Evolutionary conservation across 768 basidiomycete genomes (phyloP).

Genomic region (Pisolithus orientalis): DNA sequence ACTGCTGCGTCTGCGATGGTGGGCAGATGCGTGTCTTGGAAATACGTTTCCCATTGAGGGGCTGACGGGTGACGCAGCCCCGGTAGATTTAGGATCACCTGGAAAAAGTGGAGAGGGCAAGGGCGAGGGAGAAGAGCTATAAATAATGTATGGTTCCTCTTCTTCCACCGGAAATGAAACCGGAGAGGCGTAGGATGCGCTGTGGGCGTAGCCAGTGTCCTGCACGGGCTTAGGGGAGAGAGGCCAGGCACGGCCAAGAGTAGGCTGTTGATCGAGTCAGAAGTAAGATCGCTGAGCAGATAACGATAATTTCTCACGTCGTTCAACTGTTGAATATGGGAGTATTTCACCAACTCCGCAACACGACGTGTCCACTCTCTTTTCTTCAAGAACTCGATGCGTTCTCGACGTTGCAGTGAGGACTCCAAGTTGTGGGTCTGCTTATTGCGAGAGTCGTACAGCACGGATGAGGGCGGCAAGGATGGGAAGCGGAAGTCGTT

Average conservation of each 20-base stretch:
- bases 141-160: constrained; percentile 28
- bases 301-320: constrained; percentile 7
- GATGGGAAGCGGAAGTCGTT: constrained; percentile 9
- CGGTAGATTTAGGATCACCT: constrained; percentile 22
- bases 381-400: constrained; percentile 45
- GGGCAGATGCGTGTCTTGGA: constrained; percentile 13
- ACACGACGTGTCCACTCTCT: constrained; percentile 38
- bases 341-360: constrained; percentile 32
- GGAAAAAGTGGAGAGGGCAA: constrained; percentile 28
- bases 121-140: constrained; percentile 27
- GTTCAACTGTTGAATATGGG: constrained; percentile 20
- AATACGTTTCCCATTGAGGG: constrained; percentile 1
- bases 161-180: constrained; percentile 24
- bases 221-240: constrained; percentile 5
- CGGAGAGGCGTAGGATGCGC: constrained; percentile 8
- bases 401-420: constrained; percentile 38
- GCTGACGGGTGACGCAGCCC: constrained; percentile 8
- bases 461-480: constrained; percentile 17
- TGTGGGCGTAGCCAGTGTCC: not conserved
- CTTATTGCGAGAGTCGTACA: constrained; percentile 39
- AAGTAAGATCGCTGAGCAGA: not conserved
- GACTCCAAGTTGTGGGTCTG: constrained; percentile 42
- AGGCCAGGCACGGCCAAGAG: constrained; percentile 13
- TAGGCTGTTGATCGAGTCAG: constrained; percentile 9
- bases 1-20: constrained; percentile 26